Conservation (phyloP, 805 yeast genomes). For the Pichia californica region DNA sequence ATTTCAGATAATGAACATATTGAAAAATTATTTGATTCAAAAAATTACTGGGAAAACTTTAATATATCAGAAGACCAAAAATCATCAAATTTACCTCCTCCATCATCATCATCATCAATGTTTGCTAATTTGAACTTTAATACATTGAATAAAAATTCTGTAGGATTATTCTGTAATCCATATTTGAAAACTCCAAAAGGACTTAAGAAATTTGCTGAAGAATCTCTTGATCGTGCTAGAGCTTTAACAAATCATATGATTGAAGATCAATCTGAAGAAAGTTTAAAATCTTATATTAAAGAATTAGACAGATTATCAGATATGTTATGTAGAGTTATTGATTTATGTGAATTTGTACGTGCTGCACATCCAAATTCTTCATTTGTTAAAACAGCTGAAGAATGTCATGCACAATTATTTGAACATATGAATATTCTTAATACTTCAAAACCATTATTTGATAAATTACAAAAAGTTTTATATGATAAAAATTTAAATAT, state of each 20-base stretch:
- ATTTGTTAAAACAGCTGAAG: slow-evolving; percentile 77
- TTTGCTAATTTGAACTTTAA: not conserved
- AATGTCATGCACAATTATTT: slow-evolving; percentile 80
- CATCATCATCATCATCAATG: not conserved
- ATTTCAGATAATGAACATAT: slow-evolving; percentile 24
- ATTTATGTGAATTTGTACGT: slow-evolving; percentile 85
- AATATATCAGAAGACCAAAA: slow-evolving; percentile 22
- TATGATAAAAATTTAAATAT: slow-evolving; percentile 29
- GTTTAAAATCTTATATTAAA: slow-evolving; percentile 44
- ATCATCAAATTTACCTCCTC: no score
- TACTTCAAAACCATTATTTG: slow-evolving; percentile 69
- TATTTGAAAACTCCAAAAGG: slow-evolving; percentile 66
- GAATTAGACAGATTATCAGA: slow-evolving; percentile 83
- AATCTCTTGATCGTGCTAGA: slow-evolving; percentile 62
- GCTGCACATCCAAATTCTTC: slow-evolving; percentile 74
- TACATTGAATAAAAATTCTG: not conserved
- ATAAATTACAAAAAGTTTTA: slow-evolving; percentile 51
- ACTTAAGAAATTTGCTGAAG: slow-evolving; percentile 55
- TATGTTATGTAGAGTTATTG: slow-evolving; percentile 84
- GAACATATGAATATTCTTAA: slow-evolving; percentile 91
- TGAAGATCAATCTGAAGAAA: slow-evolving; percentile 37
- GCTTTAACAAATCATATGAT: slow-evolving; percentile 52
- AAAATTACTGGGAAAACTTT: slow-evolving; percentile 47
- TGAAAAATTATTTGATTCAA: slow-evolving; percentile 55
- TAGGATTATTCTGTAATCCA: slow-evolving; percentile 73